phyloP scores from a whole-genome alignment of 2,329 filamentous ascomycete species.

The Juglanconis oblonga region DNA sequence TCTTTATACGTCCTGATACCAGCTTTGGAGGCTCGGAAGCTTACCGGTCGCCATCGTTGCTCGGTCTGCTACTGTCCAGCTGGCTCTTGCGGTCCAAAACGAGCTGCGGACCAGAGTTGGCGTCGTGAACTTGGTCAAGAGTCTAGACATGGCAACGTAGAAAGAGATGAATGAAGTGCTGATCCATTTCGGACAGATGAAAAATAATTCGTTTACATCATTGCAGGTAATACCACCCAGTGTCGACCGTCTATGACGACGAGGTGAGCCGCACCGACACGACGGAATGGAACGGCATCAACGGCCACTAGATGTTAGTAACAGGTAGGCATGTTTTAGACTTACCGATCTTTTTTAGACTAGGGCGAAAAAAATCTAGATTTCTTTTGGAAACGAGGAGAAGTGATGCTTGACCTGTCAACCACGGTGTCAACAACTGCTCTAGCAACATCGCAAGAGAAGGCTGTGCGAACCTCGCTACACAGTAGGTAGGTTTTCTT shows the following conservation, averaged over 20 bases:
- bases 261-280: not conserved
- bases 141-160: not conserved
- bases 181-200: not conserved
- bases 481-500: too few relatives aligned
- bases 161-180: too few relatives aligned
- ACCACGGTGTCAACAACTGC: too few relatives aligned
- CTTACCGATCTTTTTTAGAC: too few relatives aligned
- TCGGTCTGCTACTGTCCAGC: not conserved
- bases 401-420: too few relatives aligned
- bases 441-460: too few relatives aligned
- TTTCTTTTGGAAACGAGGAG: too few relatives aligned
- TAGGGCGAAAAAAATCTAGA: too few relatives aligned
- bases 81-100: not conserved
- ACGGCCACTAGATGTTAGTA: not conserved
- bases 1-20: too few relatives aligned
- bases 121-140: not conserved
- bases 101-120: not conserved
- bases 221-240: not conserved
- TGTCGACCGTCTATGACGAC: not conserved
- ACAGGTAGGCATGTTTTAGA: too few relatives aligned
- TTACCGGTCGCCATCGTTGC: constrained; percentile 10
- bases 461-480: too few relatives aligned
- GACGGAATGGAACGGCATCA: not conserved
- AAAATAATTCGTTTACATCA: not conserved
- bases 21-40: not conserved